Evolutionary conservation across 495 filamentous ascomycete species (phyloP), one percentile per base, ranked within the genome.

Genomic region (Aspergillus kassunensis): DNA sequence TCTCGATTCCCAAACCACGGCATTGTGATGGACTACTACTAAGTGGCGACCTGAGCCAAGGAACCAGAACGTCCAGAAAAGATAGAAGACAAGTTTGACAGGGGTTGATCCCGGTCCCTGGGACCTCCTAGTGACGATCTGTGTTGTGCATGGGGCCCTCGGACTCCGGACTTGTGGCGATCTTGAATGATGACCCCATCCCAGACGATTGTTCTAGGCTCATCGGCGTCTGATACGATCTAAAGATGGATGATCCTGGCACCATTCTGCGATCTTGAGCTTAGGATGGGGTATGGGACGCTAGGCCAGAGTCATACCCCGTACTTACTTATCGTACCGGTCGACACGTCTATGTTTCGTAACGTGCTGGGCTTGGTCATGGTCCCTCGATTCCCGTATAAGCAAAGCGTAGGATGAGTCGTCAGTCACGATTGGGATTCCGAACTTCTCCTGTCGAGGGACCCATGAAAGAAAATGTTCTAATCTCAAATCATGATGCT

Each of bases 91-190:
- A 45, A 44, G 54, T 47, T 64, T 69, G 68, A 69, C 70, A 73
- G 65, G 50, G 48, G 59, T 54, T 58, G 55, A 68, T 54, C 63
- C 70, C 56, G 67, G 68, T 69, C 60, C 44, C 57, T 65, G 66
- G 68, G 64, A 61, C 49, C 59, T 56, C 50, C 37, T 50, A 37
- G 41, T 52, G 65, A 65, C 15, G 11, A 33, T 63, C 70, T 68
- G 68, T 51, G 34, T 25, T 27, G 24, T 4, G 24, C 24, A 4
- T 9, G 9, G 11, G 5, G 58, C 51, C 55, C 43, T 62, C 66
- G 68, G 53, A 55, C 52, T 59, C 62, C 61, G 66, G 62, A 55
- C 25, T 25, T 50, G 30, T 46, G 53, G 33, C 62, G 62, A 69
- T 70, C 46, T 44, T 34, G 54, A 53, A 27, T 50, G 51, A 49